These are phyloP conservation scores for Beauveria sp. DNA, from an alignment of 2,329 filamentous ascomycete species.

Conservation along the genomic window DNA sequence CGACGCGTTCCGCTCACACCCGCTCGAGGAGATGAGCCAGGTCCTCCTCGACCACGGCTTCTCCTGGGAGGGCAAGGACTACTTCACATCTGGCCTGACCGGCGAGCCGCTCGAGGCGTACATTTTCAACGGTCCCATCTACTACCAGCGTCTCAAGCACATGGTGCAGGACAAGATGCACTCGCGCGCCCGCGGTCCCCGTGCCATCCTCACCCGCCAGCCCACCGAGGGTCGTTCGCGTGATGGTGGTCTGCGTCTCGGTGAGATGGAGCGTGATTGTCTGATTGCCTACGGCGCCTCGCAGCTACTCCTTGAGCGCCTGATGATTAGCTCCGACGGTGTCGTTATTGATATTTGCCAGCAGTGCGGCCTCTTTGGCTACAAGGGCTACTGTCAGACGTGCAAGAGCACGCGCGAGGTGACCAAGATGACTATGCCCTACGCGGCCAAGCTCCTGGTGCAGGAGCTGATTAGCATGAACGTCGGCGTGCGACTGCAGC, in stretches of 20 bases:
- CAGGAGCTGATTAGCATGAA: conserved; percentile 99
- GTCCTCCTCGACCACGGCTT: conserved; percentile 84
- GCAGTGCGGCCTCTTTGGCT: conserved; percentile 89
- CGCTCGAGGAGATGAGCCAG: conserved; percentile 82
- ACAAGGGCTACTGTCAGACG: conserved; percentile 88
- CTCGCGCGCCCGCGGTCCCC: conserved; percentile 80
- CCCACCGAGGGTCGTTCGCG: conserved; percentile 92
- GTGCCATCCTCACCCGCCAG: conserved; percentile 87
- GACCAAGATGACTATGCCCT: conserved; percentile 91
- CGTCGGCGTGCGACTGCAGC: conserved; percentile 81
- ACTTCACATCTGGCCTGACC: conserved; percentile 89
- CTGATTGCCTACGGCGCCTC: conserved; percentile 93
- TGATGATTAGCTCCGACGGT: conserved; percentile 92
- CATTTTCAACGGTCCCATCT: conserved; percentile 97
- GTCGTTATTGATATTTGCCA: conserved; percentile 92
- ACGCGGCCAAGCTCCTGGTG: conserved; percentile 90
- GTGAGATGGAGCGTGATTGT: conserved; percentile 99
- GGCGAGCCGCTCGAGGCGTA: conserved; percentile 91
- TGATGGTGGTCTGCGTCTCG: conserved; percentile 84
- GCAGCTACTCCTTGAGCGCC: conserved; percentile 81
- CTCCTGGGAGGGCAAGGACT: conserved; percentile 95
- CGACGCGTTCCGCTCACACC: conserved; percentile 73
- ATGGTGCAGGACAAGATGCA: conserved; percentile 99
- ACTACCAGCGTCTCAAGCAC: conserved; percentile 99
- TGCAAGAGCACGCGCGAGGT: conserved; percentile 81